A percentile compares a stretch with the other conserved stretches of the same genome.
Conservation (phyloP, 2,329 filamentous ascomycete genomes). For the Fusarium brachygibbosum region DNA sequence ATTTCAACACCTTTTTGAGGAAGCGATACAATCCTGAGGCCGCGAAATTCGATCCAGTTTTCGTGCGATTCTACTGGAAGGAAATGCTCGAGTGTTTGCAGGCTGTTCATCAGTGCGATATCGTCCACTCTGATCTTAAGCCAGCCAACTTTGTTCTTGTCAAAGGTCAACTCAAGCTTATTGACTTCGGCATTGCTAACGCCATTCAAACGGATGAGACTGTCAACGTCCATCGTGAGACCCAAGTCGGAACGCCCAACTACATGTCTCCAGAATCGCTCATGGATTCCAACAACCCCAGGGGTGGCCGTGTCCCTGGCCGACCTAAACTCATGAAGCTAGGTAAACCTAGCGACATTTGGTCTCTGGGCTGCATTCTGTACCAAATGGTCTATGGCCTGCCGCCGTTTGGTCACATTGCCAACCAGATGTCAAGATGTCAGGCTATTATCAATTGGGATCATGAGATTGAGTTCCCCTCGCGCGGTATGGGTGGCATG, state of each 20-base stretch:
- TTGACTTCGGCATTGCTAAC: conserved; percentile 98
- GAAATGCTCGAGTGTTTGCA: conserved; percentile 98
- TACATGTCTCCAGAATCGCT: conserved; percentile 98
- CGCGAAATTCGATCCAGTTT: conserved; percentile 85
- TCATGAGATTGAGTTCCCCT: conserved; percentile 79
- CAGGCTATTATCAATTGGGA: conserved; percentile 87
- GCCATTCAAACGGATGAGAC: conserved; percentile 96
- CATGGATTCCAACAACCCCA: conserved; percentile 82
- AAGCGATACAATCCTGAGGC: conserved; percentile 78
- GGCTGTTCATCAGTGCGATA: conserved; percentile 88
- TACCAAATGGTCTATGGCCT: conserved; percentile 99
- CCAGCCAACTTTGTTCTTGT: conserved; percentile 97
- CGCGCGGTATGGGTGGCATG: conserved; percentile 75
- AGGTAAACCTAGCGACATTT: conserved; percentile 95
- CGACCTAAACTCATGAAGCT: conserved; percentile 88
- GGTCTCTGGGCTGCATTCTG: conserved; percentile 95
- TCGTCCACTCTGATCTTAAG: conserved; percentile 97
- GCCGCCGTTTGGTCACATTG: conserved; percentile 94
- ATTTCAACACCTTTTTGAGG: conserved; percentile 87
- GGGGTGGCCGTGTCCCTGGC: conserved; percentile 59
- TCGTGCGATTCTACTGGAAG: conserved; percentile 98
- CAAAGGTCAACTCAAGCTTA: conserved; percentile 90
- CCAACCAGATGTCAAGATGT: conserved; percentile 87
- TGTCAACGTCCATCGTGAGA: conserved; percentile 96
- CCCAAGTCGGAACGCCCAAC: conserved; percentile 94